Base-by-base conservation (phyloP, 495 filamentous ascomycete genomes). In the Aspergillus bertholletiae region DNA sequence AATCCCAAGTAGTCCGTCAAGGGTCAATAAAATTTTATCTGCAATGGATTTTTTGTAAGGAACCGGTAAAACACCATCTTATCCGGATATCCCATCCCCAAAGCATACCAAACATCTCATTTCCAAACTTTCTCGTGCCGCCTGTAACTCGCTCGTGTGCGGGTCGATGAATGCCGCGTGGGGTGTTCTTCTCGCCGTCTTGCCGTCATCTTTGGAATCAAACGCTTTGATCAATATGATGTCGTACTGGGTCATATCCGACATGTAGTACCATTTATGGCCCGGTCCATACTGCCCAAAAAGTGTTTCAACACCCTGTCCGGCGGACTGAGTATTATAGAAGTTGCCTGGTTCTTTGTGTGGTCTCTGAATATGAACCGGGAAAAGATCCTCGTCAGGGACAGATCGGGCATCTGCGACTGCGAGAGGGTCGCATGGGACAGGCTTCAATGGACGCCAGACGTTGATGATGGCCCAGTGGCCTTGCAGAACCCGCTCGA, bases 181-280 rank as follows among this genome's bases (percentile, higher is more conserved):
- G 5, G 46, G 46, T 20, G 27, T 5, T 21, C 46, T 34, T 15
- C 46, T 22, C 3, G 46, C 46, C 15, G 30, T 32, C n/a, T 18
- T 49, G 21, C 46, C 46, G 13, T 49, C 46, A 22, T 27, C 17
- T 20, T 35, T 34, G 15, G 46, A 49, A 49, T 49, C 46, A 49
- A 11, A 49, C 9, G n/a, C 18, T 32, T 49, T 49, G 30, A 49
- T 49, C 27, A 49, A 35, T 18, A 49, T 18, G 15, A 49, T 11
- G n/a, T 49, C 46, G 5, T 49, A 7, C 28, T 15, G 46, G 7
- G 9, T 49, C 46, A 49, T 49, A 1, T 32, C 46, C 3, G 46
- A 49, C 46, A 49, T 17, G 20, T 49, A 49, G 30, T 49, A 49
- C 46, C 46, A 49, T 32, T 49, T 49, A 15, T 49, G 46, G 23